Base-by-base conservation (phyloP, 768 basidiomycete genomes). In the Lepiota subincarnata region DNA sequence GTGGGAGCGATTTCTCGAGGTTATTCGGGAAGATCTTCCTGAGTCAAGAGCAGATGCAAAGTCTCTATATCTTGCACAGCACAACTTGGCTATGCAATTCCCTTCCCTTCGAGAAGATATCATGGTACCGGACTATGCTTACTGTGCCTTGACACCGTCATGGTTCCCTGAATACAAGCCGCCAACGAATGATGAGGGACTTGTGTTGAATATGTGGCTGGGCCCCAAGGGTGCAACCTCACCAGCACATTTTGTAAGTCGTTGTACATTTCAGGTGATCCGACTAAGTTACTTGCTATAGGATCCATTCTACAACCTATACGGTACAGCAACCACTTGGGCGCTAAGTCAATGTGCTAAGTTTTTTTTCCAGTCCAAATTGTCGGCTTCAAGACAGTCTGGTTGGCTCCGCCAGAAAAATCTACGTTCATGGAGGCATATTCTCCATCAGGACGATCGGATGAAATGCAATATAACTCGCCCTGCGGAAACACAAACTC, bases 231-330 rank as follows among this genome's bases (percentile, higher is more conserved):
- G 84, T 22, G 89, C 94, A 0, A 65, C 87, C 10, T 92, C 91
- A 7, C 96, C 95, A 1, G 92, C 96, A 0, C 97, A 99, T 69
- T 92, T 86, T 55, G 92, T 83, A 57, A 22, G 67, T 62, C 19
- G 51, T 40, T 52, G 60, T 31, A 37, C 20, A 18, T 51, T 8
- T 24, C 50, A 24, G 50, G 47, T 57, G 50, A 18, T 31, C 52
- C 57, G 42, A 55, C 49, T n/a, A 28, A 45, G 40, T 26, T 48
- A 41, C 40, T 43, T 44, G 22, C 34, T 50, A 14, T 55, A 96
- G 92, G 96, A 99, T 64, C 95, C 95, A 2, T 97, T 86, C 69
- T 91, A 82, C 71, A 99, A 99, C 66, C 78, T 87, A 57, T 98
- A 91, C 66, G 83, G 93, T 93, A 68, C 42, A 55, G 50, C 46